A percentile compares a stretch with the other conserved stretches of the same genome.
These are phyloP conservation scores for Ceraceosorus guamensis DNA, from an alignment of 1,284 basidiomycete species.

Conservation along the genomic window DNA sequence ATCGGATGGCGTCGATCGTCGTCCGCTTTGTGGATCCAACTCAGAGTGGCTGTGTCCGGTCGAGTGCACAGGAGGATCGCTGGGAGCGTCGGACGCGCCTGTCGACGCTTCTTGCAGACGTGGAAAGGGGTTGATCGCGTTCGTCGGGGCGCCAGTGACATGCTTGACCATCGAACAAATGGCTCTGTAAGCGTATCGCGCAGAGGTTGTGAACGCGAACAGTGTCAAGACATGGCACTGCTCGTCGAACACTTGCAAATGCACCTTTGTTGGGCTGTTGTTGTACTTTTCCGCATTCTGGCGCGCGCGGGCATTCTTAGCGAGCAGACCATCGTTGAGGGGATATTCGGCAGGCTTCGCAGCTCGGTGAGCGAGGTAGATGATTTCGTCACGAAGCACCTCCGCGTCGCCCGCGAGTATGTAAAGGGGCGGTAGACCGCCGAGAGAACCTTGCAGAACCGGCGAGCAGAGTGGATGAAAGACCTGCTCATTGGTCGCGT, in stretches of 20 bases:
- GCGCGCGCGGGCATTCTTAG: slow-evolving; percentile 49
- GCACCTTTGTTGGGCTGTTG: slow-evolving; percentile 71
- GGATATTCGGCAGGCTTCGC: slow-evolving; percentile 72
- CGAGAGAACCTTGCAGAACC: slow-evolving; percentile 65
- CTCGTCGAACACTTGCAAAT: slow-evolving; percentile 62
- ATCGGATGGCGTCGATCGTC: too few species aligned
- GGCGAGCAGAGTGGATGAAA: slow-evolving; percentile 81
- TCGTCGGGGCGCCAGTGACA: slow-evolving; percentile 42
- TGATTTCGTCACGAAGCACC: slow-evolving; percentile 78
- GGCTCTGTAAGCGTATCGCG: slow-evolving; percentile 49
- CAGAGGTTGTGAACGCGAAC: slow-evolving; percentile 50
- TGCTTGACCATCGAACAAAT: slow-evolving; percentile 48
- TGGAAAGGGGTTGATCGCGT: slow-evolving; percentile 31
- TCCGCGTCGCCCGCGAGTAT: slow-evolving; percentile 79
- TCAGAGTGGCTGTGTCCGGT: too few species aligned
- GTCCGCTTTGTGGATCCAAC: too few species aligned
- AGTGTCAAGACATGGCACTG: slow-evolving; percentile 53
- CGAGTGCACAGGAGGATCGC: too few species aligned
- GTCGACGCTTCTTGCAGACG: slow-evolving; percentile 1
- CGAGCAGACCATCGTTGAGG: slow-evolving; percentile 58
- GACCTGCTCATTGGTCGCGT: slow-evolving; percentile 75
- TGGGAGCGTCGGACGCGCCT: slow-evolving; percentile 13
- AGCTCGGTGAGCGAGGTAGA: slow-evolving; percentile 79
- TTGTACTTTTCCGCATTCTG: slow-evolving; percentile 44
- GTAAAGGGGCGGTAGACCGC: slow-evolving; percentile 79